Base-by-base conservation (phyloP, 306 rosid species). In the Ochetophila trinervis region DNA sequence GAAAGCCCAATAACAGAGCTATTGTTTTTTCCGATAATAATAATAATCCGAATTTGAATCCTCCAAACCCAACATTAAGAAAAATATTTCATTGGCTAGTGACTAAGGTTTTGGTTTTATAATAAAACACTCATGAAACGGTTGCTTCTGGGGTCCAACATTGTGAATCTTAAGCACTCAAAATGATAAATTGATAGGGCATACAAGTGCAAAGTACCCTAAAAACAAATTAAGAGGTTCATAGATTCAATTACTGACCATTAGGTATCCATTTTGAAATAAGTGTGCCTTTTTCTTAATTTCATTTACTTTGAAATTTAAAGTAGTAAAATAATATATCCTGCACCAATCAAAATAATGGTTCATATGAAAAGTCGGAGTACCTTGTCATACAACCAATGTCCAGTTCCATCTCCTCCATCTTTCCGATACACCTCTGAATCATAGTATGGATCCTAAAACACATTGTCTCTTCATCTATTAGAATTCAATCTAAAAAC, bases 301-400 rank as follows among this genome's bases (percentile, higher is more conserved):
- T 49, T 5, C 7, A 6, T 14, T 49, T n/a, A 49, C 15, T 14
- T 49, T 15, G 21, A 19, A 50, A 16, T 5, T 50, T 0, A 5
- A 16, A 7, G 18, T 48, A 48, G 17, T 48, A 3, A 48, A 2
- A 47, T 47, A 11, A 48, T 48, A 15, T 48, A 12, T 17, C 4
- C 7, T n/a, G n/a, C 53, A 48, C 8, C 5, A 14, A 48, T 16
- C 12, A 8, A 12, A 55, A 20, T 2, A 55, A 57, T 22, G 36
- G 61, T 11, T 17, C 4, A 59, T 15, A 37, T 22, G 2, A 50
- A 2, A 5, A 34, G 37, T 24, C 65, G 60, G 10, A 5, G 20
- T 82, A 93, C 97, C 98, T 86, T 93, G 67, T 93, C 94, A 78
- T 89, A 93, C 34, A 87, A 50, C 96, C 98, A 93, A 57, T 84